These are phyloP conservation scores for Fusarium ambrosium DNA, from an alignment of 2,329 filamentous ascomycete genomes.

Conservation along the genomic window DNA sequence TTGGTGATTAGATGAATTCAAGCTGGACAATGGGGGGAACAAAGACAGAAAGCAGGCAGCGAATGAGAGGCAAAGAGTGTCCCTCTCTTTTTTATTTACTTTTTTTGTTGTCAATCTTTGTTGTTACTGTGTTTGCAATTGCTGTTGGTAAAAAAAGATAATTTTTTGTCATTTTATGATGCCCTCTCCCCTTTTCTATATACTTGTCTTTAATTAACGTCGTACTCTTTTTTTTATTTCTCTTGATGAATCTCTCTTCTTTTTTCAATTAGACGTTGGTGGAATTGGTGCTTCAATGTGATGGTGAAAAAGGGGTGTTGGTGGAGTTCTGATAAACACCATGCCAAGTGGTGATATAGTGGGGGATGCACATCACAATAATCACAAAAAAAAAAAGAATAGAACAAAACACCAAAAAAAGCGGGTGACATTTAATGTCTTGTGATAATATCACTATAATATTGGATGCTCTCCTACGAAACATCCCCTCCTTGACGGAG, in stretches of 20 bases:
- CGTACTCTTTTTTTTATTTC: conserved; percentile 24
- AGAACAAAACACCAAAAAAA: neutral
- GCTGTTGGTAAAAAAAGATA: neutral
- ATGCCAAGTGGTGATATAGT: neutral
- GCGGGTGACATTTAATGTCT: neutral
- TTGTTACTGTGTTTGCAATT: neutral
- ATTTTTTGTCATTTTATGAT: conserved; percentile 7
- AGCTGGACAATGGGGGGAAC: conserved; percentile 3
- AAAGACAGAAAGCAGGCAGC: conserved; percentile 29
- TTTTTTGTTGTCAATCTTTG: neutral
- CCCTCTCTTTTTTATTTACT: conserved; percentile 13
- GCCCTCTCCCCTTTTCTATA: conserved; percentile 9
- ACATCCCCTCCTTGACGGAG: neutral
- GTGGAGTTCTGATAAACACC: neutral
- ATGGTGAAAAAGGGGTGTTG: neutral
- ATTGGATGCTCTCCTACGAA: neutral
- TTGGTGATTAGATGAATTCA: conserved; percentile 2
- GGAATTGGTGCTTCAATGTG: neutral
- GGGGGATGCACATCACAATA: neutral
- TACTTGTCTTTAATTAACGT: conserved; percentile 35
- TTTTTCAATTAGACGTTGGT: neutral
- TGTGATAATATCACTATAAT: neutral
- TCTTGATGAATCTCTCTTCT: neutral
- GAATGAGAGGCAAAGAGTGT: conserved; percentile 23
- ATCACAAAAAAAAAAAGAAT: neutral